Percentiles rank a stretch among this genome's conserved stretches.
Conservation (phyloP, 495 filamentous ascomycete species). For the Letharia columbiana region DNA sequence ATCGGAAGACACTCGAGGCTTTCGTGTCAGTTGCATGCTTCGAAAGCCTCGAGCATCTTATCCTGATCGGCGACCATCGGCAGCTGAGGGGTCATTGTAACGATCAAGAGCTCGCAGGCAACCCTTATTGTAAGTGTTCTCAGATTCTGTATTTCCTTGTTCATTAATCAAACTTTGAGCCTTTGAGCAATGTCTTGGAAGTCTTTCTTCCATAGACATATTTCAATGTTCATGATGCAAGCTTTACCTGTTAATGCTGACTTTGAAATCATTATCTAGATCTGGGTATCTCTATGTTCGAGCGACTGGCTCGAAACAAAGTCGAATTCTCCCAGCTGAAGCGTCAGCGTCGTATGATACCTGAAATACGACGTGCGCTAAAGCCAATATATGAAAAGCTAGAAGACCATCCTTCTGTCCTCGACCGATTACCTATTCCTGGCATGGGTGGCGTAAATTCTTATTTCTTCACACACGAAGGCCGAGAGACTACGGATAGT, state of each 20-base stretch:
- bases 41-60: constrained; percentile 60
- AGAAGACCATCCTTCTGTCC: constrained; percentile 61
- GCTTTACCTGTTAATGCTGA: constrained; percentile 61
- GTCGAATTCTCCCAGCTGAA: constrained; percentile 54
- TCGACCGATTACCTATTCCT: constrained; percentile 50
- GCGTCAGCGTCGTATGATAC: constrained; percentile 63
- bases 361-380: constrained; percentile 57
- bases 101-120: constrained; percentile 43
- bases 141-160: background rate
- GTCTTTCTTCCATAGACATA: too few species aligned
- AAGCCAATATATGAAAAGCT: constrained; percentile 60
- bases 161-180: too few species aligned
- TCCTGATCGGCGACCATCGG: constrained; percentile 69
- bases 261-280: background rate
- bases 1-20: constrained; percentile 47
- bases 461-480: constrained; percentile 65
- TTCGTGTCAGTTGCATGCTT: constrained; percentile 56
- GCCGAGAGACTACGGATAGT: constrained; percentile 56
- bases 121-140: constrained; percentile 28
- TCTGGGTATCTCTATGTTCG: constrained; percentile 61
- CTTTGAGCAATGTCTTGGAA: too few species aligned
- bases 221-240: constrained; percentile 32
- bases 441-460: constrained; percentile 73
- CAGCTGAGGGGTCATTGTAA: constrained; percentile 60
- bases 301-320: constrained; percentile 63